These are phyloP conservation scores for Apiotrichum sp. DNA, from an alignment of 1,284 basidiomycete species.

Conservation along the genomic window DNA sequence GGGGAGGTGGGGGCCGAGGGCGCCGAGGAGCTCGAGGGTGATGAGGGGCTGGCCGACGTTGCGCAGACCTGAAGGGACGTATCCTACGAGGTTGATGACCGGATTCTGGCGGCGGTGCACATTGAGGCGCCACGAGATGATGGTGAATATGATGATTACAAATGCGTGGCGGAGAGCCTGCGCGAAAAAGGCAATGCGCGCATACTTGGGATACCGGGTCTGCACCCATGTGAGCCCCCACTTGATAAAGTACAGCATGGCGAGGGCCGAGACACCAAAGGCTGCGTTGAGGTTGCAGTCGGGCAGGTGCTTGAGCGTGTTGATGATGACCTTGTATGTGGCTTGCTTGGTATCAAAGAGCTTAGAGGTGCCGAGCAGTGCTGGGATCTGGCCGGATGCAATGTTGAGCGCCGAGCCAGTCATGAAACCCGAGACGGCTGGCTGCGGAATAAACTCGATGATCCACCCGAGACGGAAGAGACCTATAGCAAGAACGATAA, in stretches of 20 bases:
- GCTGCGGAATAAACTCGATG: conserved; percentile 75
- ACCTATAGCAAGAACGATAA: conserved; percentile 88
- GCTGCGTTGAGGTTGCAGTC: conserved; percentile 72
- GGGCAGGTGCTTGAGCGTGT: conserved; percentile 73
- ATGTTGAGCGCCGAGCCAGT: conserved; percentile 82
- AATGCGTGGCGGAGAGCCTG: conserved; percentile 80
- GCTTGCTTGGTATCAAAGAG: conserved; percentile 74
- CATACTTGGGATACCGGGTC: conserved; percentile 61
- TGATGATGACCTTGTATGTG: conserved; percentile 88
- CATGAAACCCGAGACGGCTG: conserved; percentile 83
- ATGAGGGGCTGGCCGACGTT: conserved; percentile 70
- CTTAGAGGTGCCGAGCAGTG: conserved; percentile 69
- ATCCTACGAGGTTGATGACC: conserved; percentile 70
- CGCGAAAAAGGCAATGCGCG: conserved; percentile 81
- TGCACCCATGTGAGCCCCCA: conserved; percentile 57
- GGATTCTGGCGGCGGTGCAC: conserved; percentile 59
- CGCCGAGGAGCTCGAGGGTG: conserved; percentile 58
- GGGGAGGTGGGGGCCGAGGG: conserved; percentile 72
- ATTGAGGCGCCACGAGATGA: conserved; percentile 77
- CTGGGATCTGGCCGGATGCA: conserved; percentile 74
- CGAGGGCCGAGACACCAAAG: conserved; percentile 66
- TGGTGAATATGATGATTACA: conserved; percentile 74
- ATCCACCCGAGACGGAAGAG: conserved; percentile 90
- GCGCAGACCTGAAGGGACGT: conserved; percentile 74
- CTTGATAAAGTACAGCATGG: conserved; percentile 67